phyloP scores from a whole-genome alignment of 2,329 filamentous ascomycete species.

The Curvularia hawaiiensis region DNA sequence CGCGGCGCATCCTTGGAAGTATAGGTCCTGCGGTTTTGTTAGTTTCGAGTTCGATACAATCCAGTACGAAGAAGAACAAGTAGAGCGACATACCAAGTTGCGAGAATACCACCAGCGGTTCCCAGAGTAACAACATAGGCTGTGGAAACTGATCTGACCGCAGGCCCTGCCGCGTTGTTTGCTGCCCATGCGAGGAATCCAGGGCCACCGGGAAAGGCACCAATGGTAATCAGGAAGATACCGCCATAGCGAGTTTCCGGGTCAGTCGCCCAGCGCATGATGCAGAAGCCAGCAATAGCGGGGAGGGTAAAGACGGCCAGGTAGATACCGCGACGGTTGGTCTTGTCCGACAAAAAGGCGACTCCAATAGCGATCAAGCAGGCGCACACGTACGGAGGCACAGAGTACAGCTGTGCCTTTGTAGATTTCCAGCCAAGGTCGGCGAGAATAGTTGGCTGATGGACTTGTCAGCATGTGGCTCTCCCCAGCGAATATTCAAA shows the following conservation, averaged over 20 bases:
- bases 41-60: conserved; percentile 39
- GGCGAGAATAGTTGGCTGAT: conserved; percentile 45
- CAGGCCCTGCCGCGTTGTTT: conserved; percentile 63
- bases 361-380: conserved; percentile 44
- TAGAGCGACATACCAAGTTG: conserved; percentile 51
- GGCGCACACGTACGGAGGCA: conserved; percentile 47
- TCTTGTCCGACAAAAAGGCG: conserved; percentile 47
- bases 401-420: conserved; percentile 47
- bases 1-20: conserved; percentile 62
- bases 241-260: conserved; percentile 61
- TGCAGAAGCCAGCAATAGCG: conserved; percentile 58
- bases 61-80: not conserved
- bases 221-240: conserved; percentile 61
- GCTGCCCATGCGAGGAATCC: conserved; percentile 64
- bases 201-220: conserved; percentile 63
- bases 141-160: conserved; percentile 61
- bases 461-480: conserved; percentile 1
- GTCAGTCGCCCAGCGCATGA: conserved; percentile 61
- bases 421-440: conserved; percentile 47
- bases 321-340: conserved; percentile 46
- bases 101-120: conserved; percentile 62
- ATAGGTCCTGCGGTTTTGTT: conserved; percentile 64
- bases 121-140: conserved; percentile 71
- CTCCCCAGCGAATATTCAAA: not conserved
- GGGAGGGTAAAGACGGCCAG: conserved; percentile 47